Evolutionary conservation across 1,139 yeast species (phyloP).

Genomic region (Yamadazyma pseudoaaseri): DNA sequence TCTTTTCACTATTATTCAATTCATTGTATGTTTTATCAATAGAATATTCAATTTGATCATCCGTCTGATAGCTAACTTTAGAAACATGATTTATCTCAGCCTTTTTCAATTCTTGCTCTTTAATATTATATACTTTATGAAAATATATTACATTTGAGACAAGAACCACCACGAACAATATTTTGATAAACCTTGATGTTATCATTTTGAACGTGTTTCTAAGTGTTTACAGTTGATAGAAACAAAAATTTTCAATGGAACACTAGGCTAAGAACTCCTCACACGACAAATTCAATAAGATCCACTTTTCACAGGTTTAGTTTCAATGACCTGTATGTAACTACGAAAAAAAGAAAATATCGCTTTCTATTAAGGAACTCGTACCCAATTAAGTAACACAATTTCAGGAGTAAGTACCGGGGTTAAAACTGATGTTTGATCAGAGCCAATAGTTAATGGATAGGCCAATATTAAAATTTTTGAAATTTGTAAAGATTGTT

Average conservation of each 20-base stretch:
- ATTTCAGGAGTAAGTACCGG: no score
- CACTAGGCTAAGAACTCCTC: background rate
- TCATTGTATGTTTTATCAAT: constrained; percentile 17
- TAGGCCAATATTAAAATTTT: no score
- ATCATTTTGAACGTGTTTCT: no score
- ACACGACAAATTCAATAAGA: no score
- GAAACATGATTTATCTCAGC: constrained; percentile 22
- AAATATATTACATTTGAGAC: constrained; percentile 24
- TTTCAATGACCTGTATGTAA: no score
- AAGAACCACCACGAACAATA: constrained; percentile 21
- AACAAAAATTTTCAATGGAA: background rate
- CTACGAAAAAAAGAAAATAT: no score
- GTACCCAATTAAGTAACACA: no score
- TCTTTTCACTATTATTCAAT: constrained; percentile 20
- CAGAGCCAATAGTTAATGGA: no score
- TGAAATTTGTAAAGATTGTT: no score
- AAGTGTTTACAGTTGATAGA: constrained; percentile 1
- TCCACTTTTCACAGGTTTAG: no score
- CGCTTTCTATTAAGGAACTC: no score
- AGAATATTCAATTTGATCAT: constrained; percentile 21
- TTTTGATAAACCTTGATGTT: constrained; percentile 18
- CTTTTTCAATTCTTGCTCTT: constrained; percentile 19
- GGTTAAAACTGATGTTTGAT: no score
- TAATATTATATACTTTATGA: constrained; percentile 18
- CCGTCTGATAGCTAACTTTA: constrained; percentile 20